Conservation (phyloP, 345 rosid species). For the Microcos paniculata region DNA sequence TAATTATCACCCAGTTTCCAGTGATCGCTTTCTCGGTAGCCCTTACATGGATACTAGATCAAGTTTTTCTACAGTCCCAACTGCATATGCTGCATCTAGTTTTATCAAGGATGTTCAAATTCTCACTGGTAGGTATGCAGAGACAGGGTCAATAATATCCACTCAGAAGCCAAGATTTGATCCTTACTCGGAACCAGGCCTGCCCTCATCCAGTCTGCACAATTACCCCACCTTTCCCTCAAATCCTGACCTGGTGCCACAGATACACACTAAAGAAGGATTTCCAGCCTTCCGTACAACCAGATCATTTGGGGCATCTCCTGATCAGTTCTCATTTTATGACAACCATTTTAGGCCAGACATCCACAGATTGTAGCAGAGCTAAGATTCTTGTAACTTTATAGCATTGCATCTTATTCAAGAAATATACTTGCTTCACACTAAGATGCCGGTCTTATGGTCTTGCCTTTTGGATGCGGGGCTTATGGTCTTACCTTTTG, state of each 20-base stretch:
- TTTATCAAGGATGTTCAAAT: constrained; percentile 20
- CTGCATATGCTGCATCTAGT: constrained; percentile 23
- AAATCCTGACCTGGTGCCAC: constrained; percentile 30
- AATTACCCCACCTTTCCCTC: constrained; percentile 25
- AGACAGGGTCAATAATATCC: constrained; percentile 31
- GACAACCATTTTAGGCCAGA: constrained; percentile 31
- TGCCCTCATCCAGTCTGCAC: constrained; percentile 25
- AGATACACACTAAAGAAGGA: constrained; percentile 37
- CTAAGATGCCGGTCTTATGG: neutral
- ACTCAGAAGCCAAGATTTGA: constrained; percentile 14
- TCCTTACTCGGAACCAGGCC: constrained; percentile 31
- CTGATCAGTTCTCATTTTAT: constrained; percentile 31
- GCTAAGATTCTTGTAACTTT: neutral
- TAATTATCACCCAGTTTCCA: constrained; percentile 28
- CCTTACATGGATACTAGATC: constrained; percentile 33
- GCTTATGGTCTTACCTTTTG: neutral
- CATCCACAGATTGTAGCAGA: constrained; percentile 30
- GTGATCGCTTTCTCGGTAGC: constrained; percentile 30
- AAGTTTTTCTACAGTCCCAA: constrained; percentile 30
- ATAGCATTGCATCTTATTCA: neutral
- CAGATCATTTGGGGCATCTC: constrained; percentile 35
- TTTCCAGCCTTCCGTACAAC: constrained; percentile 30
- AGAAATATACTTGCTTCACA: neutral
- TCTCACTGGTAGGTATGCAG: constrained; percentile 26
- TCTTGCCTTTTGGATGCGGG: too few relatives aligned